These are phyloP conservation scores for Calocybe gambosa DNA, from an alignment of 1,284 basidiomycete genomes.

Conservation along the genomic window DNA sequence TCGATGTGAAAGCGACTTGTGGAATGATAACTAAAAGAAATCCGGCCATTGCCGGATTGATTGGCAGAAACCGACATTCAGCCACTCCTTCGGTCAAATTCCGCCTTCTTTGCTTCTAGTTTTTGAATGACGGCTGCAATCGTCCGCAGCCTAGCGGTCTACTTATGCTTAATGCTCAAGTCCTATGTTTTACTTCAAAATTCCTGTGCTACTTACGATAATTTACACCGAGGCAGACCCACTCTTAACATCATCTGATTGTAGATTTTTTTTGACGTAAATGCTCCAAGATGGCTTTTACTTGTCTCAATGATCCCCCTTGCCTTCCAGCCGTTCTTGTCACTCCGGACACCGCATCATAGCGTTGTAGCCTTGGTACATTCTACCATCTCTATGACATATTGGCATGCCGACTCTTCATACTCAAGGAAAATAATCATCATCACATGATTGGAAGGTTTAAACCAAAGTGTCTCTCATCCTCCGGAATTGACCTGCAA, in stretches of 20 bases:
- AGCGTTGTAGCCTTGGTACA: too few species aligned
- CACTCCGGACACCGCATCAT: too few species aligned
- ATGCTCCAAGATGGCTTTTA: not conserved
- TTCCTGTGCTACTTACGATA: not conserved
- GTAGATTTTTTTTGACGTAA: not conserved
- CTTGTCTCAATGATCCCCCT: too few species aligned
- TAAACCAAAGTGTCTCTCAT: not conserved
- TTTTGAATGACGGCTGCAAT: not conserved
- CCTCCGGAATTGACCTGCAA: not conserved
- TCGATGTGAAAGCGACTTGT: slow-evolving; percentile 8
- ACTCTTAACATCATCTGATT: not conserved
- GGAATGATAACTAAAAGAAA: slow-evolving; percentile 11
- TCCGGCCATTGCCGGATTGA: slow-evolving; percentile 16
- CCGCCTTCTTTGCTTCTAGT: not conserved
- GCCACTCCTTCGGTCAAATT: not conserved
- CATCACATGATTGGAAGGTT: not conserved
- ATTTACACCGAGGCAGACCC: not conserved
- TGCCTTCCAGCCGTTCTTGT: too few species aligned
- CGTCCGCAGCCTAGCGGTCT: not conserved
- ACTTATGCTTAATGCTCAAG: not conserved
- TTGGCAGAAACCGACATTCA: slow-evolving; percentile 1
- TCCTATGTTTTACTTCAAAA: too few species aligned
- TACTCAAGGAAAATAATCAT: not conserved
- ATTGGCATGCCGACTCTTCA: too few species aligned
- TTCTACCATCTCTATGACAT: too few species aligned